Base-by-base conservation (phyloP, 495 filamentous ascomycete genomes). In the Penicillium fimorum region DNA sequence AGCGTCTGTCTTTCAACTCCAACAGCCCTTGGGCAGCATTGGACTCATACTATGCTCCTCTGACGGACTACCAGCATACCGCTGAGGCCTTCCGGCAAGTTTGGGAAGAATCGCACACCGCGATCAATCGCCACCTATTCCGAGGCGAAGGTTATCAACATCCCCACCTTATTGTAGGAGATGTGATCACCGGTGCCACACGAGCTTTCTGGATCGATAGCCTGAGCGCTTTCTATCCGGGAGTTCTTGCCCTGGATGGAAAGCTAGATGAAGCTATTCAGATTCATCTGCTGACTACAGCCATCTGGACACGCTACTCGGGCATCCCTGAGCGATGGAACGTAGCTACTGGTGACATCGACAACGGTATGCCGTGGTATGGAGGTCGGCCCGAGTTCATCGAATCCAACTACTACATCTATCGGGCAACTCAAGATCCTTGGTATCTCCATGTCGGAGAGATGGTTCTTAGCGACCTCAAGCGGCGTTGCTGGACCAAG, bases 381-480 rank as follows among this genome's bases (percentile, higher is more conserved):
- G 91, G 91, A 15, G 88, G 96, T 35, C 82, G 94, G 32, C 94
- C 94, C 9, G 94, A 98, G 70, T 97, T 97, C 63, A 89, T 96
- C 62, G 94, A 98, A 69, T 95, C 90, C 1, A 97, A 90, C 0
- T 98, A 94, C 66, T 87, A 97, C 68, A 73, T 98, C 12, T 96
- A 96, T 63, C 84, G 86, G 33, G 92, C 92, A 8, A 97, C 95
- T n/a, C 82, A 83, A 54, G 94, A 98, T 69, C 93, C 93, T 0
- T 98, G 93, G 92, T 96, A 96, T 73, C 76, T 97, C 11, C 88
- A 96, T 67, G 88, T 93, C 29, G 94, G 93, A 20, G 95, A 97
- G 70, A 97, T 97, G 94, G 86, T 88, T 0, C 78, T 96, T 55
- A 82, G 88, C 40, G 94, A 98, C 67, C 86, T 98, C 60, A 88